These are phyloP conservation scores for Thamnidium elegans DNA, from an alignment of 192 early-diverging fungal genomes.

Conservation along the genomic window DNA sequence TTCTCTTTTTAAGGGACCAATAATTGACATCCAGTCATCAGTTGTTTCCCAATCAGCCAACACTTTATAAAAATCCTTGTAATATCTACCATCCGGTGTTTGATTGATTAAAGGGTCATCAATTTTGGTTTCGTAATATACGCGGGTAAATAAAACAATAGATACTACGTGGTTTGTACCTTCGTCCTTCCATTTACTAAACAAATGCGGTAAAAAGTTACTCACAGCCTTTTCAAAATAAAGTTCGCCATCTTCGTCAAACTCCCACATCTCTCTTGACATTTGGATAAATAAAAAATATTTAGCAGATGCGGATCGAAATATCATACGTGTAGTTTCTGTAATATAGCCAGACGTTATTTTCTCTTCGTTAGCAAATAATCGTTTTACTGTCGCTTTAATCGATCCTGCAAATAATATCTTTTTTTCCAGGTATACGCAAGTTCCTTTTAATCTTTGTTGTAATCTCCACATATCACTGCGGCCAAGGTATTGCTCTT, in stretches of 20 bases:
- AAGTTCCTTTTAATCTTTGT: constrained; percentile 60
- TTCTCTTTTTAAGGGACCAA: constrained; percentile 67
- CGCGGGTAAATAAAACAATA: constrained; percentile 89
- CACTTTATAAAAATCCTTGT: constrained; percentile 94
- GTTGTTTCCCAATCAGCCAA: constrained; percentile 89
- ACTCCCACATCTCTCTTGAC: constrained; percentile 97
- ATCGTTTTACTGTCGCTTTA: constrained; percentile 73
- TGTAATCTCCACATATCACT: constrained; percentile 93
- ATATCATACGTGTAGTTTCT: constrained; percentile 77
- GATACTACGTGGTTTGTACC: constrained; percentile 94
- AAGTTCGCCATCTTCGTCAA: constrained; percentile 95
- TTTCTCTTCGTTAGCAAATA: constrained; percentile 66
- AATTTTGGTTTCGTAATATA: constrained; percentile 64
- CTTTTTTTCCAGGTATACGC: constrained; percentile 76
- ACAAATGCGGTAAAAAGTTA: constrained; percentile 86
- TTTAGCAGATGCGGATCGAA: constrained; percentile 91
- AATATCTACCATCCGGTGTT: constrained; percentile 60
- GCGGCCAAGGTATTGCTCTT: constrained; percentile 88
- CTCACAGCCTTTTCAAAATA: constrained; percentile 92
- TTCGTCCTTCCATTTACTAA: constrained; percentile 76
- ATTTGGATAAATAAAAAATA: constrained; percentile 96
- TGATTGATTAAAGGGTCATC: constrained; percentile 41
- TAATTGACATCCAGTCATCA: constrained; percentile 66
- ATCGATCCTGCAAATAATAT: constrained; percentile 69
- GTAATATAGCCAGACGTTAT: constrained; percentile 78